Evolutionary conservation across 495 filamentous ascomycete species (phyloP).

Genomic region (Daldinia grandis): DNA sequence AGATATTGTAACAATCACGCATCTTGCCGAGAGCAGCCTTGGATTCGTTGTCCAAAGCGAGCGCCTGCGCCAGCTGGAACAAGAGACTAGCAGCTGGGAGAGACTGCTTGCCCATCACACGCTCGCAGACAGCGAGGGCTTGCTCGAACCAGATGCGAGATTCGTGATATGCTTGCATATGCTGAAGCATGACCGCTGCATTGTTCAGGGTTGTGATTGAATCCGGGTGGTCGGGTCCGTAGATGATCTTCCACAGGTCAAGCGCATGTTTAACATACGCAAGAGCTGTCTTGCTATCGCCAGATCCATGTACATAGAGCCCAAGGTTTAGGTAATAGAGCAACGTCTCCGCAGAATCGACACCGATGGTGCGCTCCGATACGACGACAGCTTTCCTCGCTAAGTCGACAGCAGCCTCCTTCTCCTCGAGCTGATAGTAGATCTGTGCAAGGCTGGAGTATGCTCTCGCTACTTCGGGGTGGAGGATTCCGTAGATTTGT

Average conservation of each 20-base stretch:
- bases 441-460: conserved; percentile 95
- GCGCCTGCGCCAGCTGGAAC: conserved; percentile 95
- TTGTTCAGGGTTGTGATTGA: conserved; percentile 99
- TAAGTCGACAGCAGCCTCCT: conserved; percentile 91
- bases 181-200: conserved; percentile 97
- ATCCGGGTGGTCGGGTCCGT: conserved; percentile 91
- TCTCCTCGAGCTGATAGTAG: conserved; percentile 95
- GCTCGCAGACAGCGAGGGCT: conserved; percentile 84
- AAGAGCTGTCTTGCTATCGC: conserved; percentile 84
- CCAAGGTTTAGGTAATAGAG: conserved; percentile 94
- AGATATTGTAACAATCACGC: conserved; percentile 95
- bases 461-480: conserved; percentile 94
- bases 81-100: conserved; percentile 94
- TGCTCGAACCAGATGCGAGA: conserved; percentile 97
- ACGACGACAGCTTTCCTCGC: conserved; percentile 97
- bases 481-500: conserved; percentile 97
- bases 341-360: conserved; percentile 93
- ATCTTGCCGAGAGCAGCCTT: conserved; percentile 90
- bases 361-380: conserved; percentile 89
- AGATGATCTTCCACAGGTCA: conserved; percentile 96
- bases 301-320: conserved; percentile 91
- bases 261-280: conserved; percentile 90
- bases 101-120: conserved; percentile 83
- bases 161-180: conserved; percentile 88
- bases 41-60: conserved; percentile 90